Evolutionary conservation across 2,329 filamentous ascomycete genomes (phyloP), one percentile per base, ranked within the genome.

Genomic region (Trichocomaceae sp.): DNA sequence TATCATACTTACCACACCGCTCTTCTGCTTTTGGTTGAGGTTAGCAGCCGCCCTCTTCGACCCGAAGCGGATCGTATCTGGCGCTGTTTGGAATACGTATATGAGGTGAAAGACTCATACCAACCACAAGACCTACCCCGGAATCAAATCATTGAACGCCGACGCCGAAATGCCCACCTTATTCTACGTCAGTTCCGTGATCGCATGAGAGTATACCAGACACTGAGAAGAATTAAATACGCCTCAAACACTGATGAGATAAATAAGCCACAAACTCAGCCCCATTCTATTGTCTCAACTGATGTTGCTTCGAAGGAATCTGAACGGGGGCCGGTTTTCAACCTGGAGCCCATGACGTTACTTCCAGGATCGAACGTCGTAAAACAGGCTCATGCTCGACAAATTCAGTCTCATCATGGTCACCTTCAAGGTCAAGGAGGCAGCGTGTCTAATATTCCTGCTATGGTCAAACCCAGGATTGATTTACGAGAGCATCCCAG

Each of bases 1-100:
- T 81, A 86, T 59, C 84, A 87, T 58, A 86, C 89, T 65, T 88
- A 85, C 66, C 87, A 90, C 63, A 78, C 80, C 4, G 84, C 86
- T 0, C 75, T 90, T 31, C 75, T 90, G 1, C 73, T 91, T 20
- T 76, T 88, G 6, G 79, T 82, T 20, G 86, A 90, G 64, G 72
- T 88, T 3, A 86, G 83, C 64, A 78, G 79, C 47, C 76, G 78
- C 41, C 80, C 83, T 0, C 72, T 78, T 52, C 75, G 79, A 47
- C 76, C 76, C 50, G 78, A 86, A 57, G 82, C 83, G 1, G 77
- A 80, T 22, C 79, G 86, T 8, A 86, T 89, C 56, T 89, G 87
- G 86, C 72, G 75, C 33, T 86, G 83, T 62, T 73, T 89, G 23
- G 85, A 90, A 64, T 90, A 83, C 64, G 83, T 87, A 22, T 90